These are phyloP conservation scores for Chaetomium cochliodes DNA, from an alignment of 495 filamentous ascomycete genomes.

Conservation along the genomic window DNA sequence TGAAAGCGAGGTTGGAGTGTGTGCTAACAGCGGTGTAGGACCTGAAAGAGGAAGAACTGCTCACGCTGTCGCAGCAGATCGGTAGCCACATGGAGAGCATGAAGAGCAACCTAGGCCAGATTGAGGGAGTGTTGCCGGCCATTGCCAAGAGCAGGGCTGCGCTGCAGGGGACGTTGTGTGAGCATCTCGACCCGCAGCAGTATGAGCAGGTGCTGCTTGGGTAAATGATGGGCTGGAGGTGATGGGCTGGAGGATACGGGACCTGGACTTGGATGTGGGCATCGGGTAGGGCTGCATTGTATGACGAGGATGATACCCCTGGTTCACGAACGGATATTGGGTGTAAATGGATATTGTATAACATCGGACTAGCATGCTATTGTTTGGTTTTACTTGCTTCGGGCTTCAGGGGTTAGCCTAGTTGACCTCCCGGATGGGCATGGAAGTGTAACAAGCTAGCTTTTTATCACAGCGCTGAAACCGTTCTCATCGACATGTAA, in stretches of 20 bases:
- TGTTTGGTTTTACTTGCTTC: not conserved
- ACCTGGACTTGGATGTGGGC: slow-evolving; percentile 13
- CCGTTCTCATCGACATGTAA: not conserved
- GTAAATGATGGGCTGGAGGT: slow-evolving; percentile 21
- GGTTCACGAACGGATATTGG: not conserved
- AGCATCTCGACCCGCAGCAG: slow-evolving; percentile 46
- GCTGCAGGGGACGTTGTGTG: slow-evolving; percentile 42
- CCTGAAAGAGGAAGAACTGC: slow-evolving; percentile 37
- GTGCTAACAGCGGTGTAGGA: slow-evolving; percentile 20
- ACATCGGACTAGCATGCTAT: not conserved
- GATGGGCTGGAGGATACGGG: not conserved
- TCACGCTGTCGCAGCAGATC: slow-evolving; percentile 43
- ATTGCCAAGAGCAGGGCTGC: slow-evolving; percentile 47
- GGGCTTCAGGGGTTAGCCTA: not conserved
- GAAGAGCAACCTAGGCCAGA: slow-evolving; percentile 57
- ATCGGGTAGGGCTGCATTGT: slow-evolving; percentile 4
- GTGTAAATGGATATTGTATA: slow-evolving; percentile 4
- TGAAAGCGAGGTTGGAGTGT: not conserved
- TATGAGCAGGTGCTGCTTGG: slow-evolving; percentile 46
- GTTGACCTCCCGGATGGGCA: not conserved
- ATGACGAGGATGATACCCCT: slow-evolving; percentile 23
- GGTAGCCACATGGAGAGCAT: slow-evolving; percentile 54
- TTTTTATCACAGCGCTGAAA: too few relatives aligned
- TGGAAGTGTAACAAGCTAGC: too few relatives aligned
- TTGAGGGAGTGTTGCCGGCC: slow-evolving; percentile 45